Evolutionary conservation across 1,284 basidiomycete species (phyloP).

Genomic region (Marasmius oreades): DNA sequence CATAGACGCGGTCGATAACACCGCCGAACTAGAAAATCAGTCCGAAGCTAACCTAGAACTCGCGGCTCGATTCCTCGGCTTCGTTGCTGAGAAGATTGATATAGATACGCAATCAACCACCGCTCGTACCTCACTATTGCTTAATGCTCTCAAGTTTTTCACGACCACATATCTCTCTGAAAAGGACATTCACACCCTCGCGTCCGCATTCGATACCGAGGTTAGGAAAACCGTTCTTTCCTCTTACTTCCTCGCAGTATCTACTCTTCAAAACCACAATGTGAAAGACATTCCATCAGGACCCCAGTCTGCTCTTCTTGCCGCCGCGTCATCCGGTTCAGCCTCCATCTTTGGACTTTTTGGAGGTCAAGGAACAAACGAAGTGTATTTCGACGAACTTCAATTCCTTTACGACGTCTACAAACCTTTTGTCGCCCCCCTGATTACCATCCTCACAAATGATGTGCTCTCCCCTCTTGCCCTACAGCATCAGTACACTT

Average conservation of each 20-base stretch:
- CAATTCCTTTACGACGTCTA: slow-evolving; percentile 91
- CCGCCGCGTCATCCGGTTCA: slow-evolving; percentile 63
- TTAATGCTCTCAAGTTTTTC: slow-evolving; percentile 75
- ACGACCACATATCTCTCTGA: slow-evolving; percentile 72
- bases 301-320: slow-evolving; percentile 73
- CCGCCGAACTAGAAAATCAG: slow-evolving; percentile 48
- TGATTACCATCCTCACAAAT: slow-evolving; percentile 63
- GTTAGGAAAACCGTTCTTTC: slow-evolving; percentile 75
- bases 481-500: slow-evolving; percentile 54
- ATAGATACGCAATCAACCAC: slow-evolving; percentile 48
- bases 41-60: slow-evolving; percentile 72
- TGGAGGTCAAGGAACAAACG: slow-evolving; percentile 98
- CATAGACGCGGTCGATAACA: slow-evolving; percentile 49
- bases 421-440: slow-evolving; percentile 76
- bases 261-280: slow-evolving; percentile 62
- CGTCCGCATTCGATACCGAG: slow-evolving; percentile 73
- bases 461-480: slow-evolving; percentile 75
- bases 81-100: slow-evolving; percentile 61
- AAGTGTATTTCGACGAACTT: slow-evolving; percentile 97
- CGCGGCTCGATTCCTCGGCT: slow-evolving; percentile 76
- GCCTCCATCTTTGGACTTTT: slow-evolving; percentile 92
- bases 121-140: slow-evolving; percentile 67
- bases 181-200: slow-evolving; percentile 80
- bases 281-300: slow-evolving; percentile 60
- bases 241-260: slow-evolving; percentile 79